A percentile compares a stretch with the other conserved stretches of the same genome.
phyloP scores from a whole-genome alignment of 768 basidiomycete genomes.

The Infundibulicybe gibba region DNA sequence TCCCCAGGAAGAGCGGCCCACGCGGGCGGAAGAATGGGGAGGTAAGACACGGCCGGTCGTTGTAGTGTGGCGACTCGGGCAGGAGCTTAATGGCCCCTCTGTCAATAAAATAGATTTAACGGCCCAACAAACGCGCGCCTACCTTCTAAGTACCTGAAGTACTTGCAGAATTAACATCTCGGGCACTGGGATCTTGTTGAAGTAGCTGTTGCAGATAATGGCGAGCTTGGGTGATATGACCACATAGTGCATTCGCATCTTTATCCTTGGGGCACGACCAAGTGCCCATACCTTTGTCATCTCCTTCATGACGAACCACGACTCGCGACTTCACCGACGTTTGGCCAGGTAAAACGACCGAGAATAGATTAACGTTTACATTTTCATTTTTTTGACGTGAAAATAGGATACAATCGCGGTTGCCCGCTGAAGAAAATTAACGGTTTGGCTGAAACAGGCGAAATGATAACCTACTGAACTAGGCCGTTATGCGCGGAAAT shows the following conservation, averaged over 20 bases:
- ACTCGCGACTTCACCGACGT: constrained; percentile 1
- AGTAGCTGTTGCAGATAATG: constrained; percentile 8
- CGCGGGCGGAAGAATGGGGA: constrained; percentile 6
- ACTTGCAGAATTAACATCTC: background rate
- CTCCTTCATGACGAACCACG: constrained; percentile 4
- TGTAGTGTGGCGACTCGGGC: background rate
- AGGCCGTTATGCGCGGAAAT: constrained; percentile 4
- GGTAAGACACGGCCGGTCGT: constrained; percentile 3
- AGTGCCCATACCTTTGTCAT: constrained; percentile 2
- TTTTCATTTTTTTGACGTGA: constrained; percentile 1
- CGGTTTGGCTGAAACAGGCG: background rate
- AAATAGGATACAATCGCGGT: constrained; percentile 4
- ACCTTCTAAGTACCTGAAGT: too few relatives aligned
- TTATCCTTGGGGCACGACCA: constrained; percentile 6
- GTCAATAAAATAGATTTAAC: too few relatives aligned
- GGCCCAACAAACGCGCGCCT: too few relatives aligned
- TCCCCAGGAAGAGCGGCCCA: constrained; percentile 9
- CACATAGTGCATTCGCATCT: constrained; percentile 3
- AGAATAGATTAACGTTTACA: constrained; percentile 4
- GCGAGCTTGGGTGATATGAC: constrained; percentile 7
- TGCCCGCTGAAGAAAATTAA: background rate
- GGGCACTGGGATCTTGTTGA: constrained; percentile 4
- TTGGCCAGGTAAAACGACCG: constrained; percentile 3
- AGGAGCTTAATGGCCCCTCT: too few relatives aligned
- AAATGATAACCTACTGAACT: background rate